Percentiles rank a stretch among this genome's conserved stretches.
These are phyloP conservation scores for Leucogyrophana mollusca DNA, from an alignment of 768 basidiomycete genomes.

Conservation along the genomic window DNA sequence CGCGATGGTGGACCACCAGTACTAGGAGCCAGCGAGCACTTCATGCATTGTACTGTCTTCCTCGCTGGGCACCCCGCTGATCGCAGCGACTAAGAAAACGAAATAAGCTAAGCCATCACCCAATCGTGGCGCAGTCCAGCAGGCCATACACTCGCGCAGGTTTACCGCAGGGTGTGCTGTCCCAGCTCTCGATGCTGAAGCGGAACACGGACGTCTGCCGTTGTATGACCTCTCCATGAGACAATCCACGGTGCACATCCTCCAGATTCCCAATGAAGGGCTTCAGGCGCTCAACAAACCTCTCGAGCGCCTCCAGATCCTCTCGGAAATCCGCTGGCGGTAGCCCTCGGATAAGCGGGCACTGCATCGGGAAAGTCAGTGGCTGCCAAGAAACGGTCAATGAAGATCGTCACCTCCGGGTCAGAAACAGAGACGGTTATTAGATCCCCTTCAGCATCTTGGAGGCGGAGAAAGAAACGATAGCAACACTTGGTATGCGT, in stretches of 20 bases:
- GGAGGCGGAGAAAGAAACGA: conserved; percentile 47
- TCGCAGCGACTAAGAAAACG: too few relatives aligned
- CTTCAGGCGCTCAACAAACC: conserved; percentile 40
- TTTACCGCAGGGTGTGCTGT: conserved; percentile 1
- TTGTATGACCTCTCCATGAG: conserved; percentile 14
- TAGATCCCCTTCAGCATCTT: conserved; percentile 45
- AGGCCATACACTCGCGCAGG: conserved; percentile 20
- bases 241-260: conserved; percentile 35
- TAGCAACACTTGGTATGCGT: conserved; percentile 49
- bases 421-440: conserved; percentile 50
- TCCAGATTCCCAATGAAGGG: conserved; percentile 49
- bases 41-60: too few relatives aligned
- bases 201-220: conserved; percentile 23
- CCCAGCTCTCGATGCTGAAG: conserved; percentile 32
- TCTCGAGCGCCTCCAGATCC: conserved; percentile 35
- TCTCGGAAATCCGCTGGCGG: conserved; percentile 41
- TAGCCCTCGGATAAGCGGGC: conserved; percentile 43
- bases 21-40: too few relatives aligned
- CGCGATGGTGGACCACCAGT: too few relatives aligned
- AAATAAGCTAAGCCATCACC: too few relatives aligned
- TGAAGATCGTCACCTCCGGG: conserved; percentile 32
- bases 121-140: too few relatives aligned
- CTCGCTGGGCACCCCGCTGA: too few relatives aligned
- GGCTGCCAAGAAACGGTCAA: not conserved
- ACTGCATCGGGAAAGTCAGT: conserved; percentile 27